phyloP scores from a whole-genome alignment of 192 early-diverging fungal species.

The Lunasporangiospora selenospora region DNA sequence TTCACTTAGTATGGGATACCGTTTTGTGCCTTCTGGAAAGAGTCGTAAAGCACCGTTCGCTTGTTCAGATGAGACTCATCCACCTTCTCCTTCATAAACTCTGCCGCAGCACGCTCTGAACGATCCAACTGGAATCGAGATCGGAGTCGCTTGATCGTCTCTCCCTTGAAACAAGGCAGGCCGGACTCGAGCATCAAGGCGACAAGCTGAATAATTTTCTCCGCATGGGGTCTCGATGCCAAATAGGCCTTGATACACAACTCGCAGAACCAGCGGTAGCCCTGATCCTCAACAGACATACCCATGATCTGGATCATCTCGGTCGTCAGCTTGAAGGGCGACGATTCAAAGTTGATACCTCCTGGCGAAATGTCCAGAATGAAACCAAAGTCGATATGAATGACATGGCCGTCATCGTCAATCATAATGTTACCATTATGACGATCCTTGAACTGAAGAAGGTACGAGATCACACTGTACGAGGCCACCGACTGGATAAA shows the following conservation, averaged over 20 bases:
- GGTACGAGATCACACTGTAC: conserved; percentile 92
- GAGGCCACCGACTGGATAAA: conserved; percentile 96
- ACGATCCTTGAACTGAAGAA: conserved; percentile 98
- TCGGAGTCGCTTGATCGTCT: conserved; percentile 88
- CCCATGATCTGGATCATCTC: conserved; percentile 99
- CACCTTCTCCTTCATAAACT: conserved; percentile 94
- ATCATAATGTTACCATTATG: conserved; percentile 99
- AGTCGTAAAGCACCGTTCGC: conserved; percentile 82
- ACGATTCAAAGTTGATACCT: conserved; percentile 93
- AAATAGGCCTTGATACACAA: conserved; percentile 91
- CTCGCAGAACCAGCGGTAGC: conserved; percentile 90
- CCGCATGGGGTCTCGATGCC: conserved; percentile 90
- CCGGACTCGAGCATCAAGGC: conserved; percentile 94
- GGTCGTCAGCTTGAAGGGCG: conserved; percentile 97
- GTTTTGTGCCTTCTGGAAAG: conserved; percentile 85
- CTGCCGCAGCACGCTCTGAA: conserved; percentile 89
- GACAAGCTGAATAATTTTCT: conserved; percentile 90
- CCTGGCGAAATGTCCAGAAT: conserved; percentile 99
- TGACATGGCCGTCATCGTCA: conserved; percentile 93
- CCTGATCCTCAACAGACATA: conserved; percentile 77
- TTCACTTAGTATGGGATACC: conserved; percentile 63
- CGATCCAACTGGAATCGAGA: conserved; percentile 90
- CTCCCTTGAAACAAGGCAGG: conserved; percentile 97
- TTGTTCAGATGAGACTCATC: conserved; percentile 92
- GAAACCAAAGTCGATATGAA: conserved; percentile 99